A percentile compares a stretch with the other conserved stretches of the same genome.
phyloP scores from a whole-genome alignment of 1,284 basidiomycete species.

The Meripilus lineatus region DNA sequence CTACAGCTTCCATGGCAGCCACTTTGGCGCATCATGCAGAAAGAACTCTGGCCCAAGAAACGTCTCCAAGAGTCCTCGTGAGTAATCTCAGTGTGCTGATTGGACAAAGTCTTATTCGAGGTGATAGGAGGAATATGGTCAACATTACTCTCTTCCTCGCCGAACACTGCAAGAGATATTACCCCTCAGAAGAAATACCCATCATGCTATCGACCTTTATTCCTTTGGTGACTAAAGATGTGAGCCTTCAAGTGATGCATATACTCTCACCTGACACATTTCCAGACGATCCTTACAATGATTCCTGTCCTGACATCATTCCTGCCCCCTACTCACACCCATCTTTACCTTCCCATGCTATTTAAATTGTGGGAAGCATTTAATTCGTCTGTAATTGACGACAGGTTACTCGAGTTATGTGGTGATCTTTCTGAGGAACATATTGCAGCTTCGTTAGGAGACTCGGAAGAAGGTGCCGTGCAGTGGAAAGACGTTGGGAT shows the following conservation, averaged over 20 bases:
- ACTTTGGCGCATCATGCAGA: slow-evolving; percentile 66
- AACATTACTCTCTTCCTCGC: slow-evolving; percentile 71
- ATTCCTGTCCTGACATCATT: slow-evolving; percentile 73
- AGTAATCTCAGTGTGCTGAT: too few relatives aligned
- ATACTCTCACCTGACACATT: slow-evolving; percentile 1
- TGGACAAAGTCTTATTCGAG: slow-evolving; percentile 11
- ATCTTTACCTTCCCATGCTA: slow-evolving; percentile 67
- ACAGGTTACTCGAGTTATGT: slow-evolving; percentile 80
- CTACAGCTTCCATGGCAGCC: slow-evolving; percentile 73
- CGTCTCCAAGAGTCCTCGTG: slow-evolving; percentile 50
- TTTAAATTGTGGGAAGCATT: slow-evolving; percentile 87
- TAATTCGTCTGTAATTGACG: slow-evolving; percentile 77
- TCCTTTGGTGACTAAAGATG: slow-evolving; percentile 60
- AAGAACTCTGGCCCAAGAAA: slow-evolving; percentile 71
- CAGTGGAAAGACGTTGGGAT: slow-evolving; percentile 82
- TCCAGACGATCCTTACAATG: slow-evolving; percentile 59
- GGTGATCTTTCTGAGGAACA: slow-evolving; percentile 78
- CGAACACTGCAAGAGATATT: slow-evolving; percentile 68
- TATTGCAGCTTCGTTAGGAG: slow-evolving; percentile 53
- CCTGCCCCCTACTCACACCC: slow-evolving; percentile 63
- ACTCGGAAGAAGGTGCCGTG: slow-evolving; percentile 49
- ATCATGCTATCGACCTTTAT: slow-evolving; percentile 72
- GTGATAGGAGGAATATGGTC: slow-evolving; percentile 61
- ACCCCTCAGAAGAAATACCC: slow-evolving; percentile 59
- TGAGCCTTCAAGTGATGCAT: slow-evolving; percentile 25